Evolutionary conservation across 2,329 filamentous ascomycete species (phyloP), one percentile per base, ranked within the genome.

Genomic region (Ceratocystis albifundus): DNA sequence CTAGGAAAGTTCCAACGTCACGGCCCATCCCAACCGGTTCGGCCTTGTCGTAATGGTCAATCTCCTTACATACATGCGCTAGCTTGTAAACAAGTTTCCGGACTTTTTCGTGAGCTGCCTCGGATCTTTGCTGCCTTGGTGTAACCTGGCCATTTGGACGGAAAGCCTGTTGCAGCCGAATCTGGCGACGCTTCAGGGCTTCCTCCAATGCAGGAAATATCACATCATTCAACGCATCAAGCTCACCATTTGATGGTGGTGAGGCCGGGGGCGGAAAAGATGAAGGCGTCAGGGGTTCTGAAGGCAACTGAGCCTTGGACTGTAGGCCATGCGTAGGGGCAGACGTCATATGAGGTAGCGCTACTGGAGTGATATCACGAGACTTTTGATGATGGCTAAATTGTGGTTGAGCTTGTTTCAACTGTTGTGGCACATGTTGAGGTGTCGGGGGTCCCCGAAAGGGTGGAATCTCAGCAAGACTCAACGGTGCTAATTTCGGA

Each of bases 21-120:
- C 90, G 87, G 0, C 91, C 93, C 93, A 97, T 96, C 0, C 91
- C 90, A 10, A 97, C 90, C 4, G 91, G 90, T 71, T 90, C 88
- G 55, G 86, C 84, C 74, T 88, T 88, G 75, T 99, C 94, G 76
- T 87, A 89, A 69, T 88, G 83, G 75, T 99, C 93, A 72, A 99
- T 90, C 74, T 96, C 91, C 72, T 87, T 88, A 75, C 96, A 96
- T 28, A 93, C 81, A 68, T 88, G 85, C 1, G 87, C 88, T 36
- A 95, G 81, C 74, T 96, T 95, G 70, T 87, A 87, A 12, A 96
- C 90, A 32, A 96, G 80, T 72, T 86, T 85, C 70, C 88, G 83
- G 53, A 97, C 82, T 74, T 89, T 88, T 68, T 96, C 91, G 72
- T 97, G 92, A 0, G 88, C 86, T 61, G 79, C 81, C 72, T 87